Conservation (phyloP, 2,329 filamentous ascomycete genomes). For the Monascus ruber region DNA sequence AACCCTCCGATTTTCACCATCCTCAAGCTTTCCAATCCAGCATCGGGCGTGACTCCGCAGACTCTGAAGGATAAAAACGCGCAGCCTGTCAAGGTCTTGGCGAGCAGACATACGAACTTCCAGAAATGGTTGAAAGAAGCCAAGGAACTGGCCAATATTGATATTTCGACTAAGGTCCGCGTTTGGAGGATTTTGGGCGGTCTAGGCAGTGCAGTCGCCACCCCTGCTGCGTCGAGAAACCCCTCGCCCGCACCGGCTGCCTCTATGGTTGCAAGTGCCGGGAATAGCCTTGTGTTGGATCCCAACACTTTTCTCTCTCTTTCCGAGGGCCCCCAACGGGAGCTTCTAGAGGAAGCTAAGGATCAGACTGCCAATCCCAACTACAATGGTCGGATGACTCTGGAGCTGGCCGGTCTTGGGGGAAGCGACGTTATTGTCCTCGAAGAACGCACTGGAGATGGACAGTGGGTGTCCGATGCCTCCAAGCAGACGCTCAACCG, state of each 20-base stretch:
- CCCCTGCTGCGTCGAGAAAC: slow-evolving; percentile 33
- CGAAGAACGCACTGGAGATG: slow-evolving; percentile 59
- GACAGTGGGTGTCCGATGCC: slow-evolving; percentile 45
- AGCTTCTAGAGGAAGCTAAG: slow-evolving; percentile 47
- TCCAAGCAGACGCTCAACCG: slow-evolving; percentile 33
- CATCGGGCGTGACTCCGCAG: slow-evolving; percentile 47
- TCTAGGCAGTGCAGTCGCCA: slow-evolving; percentile 34
- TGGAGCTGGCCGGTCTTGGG: slow-evolving; percentile 57
- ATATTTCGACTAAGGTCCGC: slow-evolving; percentile 60
- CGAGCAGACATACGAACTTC: slow-evolving; percentile 58
- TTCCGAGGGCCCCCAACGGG: slow-evolving; percentile 51
- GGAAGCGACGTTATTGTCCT: slow-evolving; percentile 68
- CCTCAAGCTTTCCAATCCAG: slow-evolving; percentile 59
- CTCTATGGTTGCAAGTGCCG: slow-evolving; percentile 30
- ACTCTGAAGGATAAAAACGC: slow-evolving; percentile 50
- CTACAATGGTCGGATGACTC: slow-evolving; percentile 61
- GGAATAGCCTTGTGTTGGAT: slow-evolving; percentile 48
- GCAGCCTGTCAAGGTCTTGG: slow-evolving; percentile 54
- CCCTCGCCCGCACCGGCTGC: slow-evolving; percentile 33
- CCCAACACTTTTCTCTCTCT: slow-evolving; percentile 52
- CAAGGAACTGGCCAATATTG: slow-evolving; percentile 58
- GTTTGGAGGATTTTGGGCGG: slow-evolving; percentile 54
- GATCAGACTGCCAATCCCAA: slow-evolving; percentile 65
- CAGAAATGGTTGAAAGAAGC: slow-evolving; percentile 64
- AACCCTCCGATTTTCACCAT: slow-evolving; percentile 77